A percentile compares a stretch with the other conserved stretches of the same genome.
Conservation (phyloP, 164 flowering plant species). For the Vitis rupestris region DNA sequence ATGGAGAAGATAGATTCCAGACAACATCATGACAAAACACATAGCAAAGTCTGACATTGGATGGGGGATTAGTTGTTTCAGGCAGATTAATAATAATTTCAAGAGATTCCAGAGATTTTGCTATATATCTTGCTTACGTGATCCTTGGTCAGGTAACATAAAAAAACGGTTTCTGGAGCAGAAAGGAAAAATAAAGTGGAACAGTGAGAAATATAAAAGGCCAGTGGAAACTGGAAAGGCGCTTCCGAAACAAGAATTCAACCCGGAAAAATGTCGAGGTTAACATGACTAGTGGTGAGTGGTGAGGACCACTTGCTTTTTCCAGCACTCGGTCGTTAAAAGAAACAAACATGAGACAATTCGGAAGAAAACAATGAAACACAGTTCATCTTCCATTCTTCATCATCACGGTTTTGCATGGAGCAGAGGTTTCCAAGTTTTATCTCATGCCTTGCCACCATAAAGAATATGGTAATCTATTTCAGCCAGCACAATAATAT, state of each 20-base stretch:
- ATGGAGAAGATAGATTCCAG: conserved; percentile 22
- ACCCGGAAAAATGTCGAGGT: background rate
- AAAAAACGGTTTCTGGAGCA: background rate
- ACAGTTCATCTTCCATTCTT: background rate
- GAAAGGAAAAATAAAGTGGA: background rate
- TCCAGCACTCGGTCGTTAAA: conserved; percentile 8
- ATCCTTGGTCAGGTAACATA: conserved; percentile 3
- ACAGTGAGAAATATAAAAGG: background rate
- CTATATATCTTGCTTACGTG: background rate
- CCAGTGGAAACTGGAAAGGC: background rate
- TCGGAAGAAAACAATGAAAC: background rate
- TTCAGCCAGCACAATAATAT: no score
- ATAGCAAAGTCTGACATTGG: no score
- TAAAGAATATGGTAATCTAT: no score
- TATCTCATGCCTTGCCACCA: no score
- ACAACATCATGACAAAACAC: conserved; percentile 28
- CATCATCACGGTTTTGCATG: background rate
- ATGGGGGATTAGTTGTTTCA: no score
- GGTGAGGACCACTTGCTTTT: conserved; percentile 15
- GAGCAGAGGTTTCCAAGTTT: no score
- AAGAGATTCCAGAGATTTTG: background rate
- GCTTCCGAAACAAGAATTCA: background rate
- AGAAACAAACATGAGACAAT: conserved; percentile 12
- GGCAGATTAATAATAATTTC: background rate
- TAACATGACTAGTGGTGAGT: background rate